A percentile compares a stretch with the other conserved stretches of the same genome.
Evolutionary conservation across 2,329 filamentous ascomycete genomes (phyloP).

Genomic region (Chlorencoelia australis): DNA sequence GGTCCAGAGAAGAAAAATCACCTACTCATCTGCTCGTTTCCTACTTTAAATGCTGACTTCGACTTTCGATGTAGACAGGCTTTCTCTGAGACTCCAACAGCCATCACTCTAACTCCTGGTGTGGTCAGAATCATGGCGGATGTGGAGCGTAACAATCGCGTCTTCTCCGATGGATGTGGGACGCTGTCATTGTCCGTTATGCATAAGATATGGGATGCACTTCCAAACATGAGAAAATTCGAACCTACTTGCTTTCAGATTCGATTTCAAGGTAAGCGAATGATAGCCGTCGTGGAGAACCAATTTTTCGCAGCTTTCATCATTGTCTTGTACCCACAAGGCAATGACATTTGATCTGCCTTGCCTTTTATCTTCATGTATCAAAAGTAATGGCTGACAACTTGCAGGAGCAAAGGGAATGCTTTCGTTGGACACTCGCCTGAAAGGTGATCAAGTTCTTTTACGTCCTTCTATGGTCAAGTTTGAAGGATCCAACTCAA

Average conservation of each 20-base stretch:
- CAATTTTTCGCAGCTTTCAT: not conserved
- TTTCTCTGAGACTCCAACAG: conserved; percentile 64
- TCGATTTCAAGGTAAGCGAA: conserved; percentile 46
- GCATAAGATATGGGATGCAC: conserved; percentile 45
- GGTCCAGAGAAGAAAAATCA: too few relatives aligned
- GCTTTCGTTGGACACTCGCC: conserved; percentile 55
- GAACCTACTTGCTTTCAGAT: conserved; percentile 64
- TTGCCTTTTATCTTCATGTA: too few relatives aligned
- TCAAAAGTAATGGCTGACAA: not conserved
- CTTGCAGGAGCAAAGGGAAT: conserved; percentile 60
- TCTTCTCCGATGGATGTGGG: conserved; percentile 74
- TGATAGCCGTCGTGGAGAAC: too few relatives aligned
- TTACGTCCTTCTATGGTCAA: conserved; percentile 73
- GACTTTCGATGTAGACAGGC: too few relatives aligned
- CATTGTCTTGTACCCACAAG: not conserved
- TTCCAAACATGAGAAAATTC: conserved; percentile 36
- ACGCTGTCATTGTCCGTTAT: conserved; percentile 55
- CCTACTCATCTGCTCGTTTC: not conserved
- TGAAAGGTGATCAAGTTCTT: conserved; percentile 47
- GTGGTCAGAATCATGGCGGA: conserved; percentile 36
- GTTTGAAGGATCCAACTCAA: conserved; percentile 46
- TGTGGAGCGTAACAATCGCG: conserved; percentile 41
- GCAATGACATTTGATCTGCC: not conserved
- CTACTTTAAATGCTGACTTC: not conserved
- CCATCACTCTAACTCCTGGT: conserved; percentile 37